Conservation (phyloP, 805 yeast species). For the Saccharomycopsis sp. region DNA sequence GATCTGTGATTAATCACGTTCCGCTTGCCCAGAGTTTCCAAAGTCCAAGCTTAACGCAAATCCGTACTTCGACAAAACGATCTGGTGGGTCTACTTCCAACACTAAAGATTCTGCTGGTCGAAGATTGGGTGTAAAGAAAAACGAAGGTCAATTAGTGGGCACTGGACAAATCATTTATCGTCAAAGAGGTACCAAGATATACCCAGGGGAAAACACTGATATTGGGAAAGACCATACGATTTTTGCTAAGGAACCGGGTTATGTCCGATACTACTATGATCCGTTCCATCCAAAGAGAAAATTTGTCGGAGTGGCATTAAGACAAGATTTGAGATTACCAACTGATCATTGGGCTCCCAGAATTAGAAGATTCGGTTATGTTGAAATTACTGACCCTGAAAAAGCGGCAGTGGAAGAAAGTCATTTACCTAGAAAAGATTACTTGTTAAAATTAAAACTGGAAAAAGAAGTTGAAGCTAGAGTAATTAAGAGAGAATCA, state of each 20-base stretch:
- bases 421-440: conserved; percentile 62
- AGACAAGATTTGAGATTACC: conserved; percentile 61
- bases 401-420: conserved; percentile 52
- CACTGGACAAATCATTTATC: conserved; percentile 80
- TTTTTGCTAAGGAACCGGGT: conserved; percentile 89
- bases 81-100: conserved; percentile 94
- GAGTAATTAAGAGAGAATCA: conserved; percentile 34
- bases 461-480: conserved; percentile 32
- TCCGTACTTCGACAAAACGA: conserved; percentile 88
- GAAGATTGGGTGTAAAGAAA: conserved; percentile 85
- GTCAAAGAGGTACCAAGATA: conserved; percentile 93
- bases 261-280: conserved; percentile 85
- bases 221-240: conserved; percentile 90
- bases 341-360: conserved; percentile 85
- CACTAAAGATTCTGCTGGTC: conserved; percentile 91
- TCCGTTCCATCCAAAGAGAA: conserved; percentile 93
- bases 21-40: too few relatives aligned
- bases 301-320: conserved; percentile 83
- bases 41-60: conserved; percentile 32
- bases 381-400: conserved; percentile 42
- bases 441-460: conserved; percentile 48
- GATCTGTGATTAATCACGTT: too few relatives aligned
- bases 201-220: conserved; percentile 90
- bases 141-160: conserved; percentile 68
- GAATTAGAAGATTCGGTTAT: conserved; percentile 78